Evolutionary conservation across 768 basidiomycete species (phyloP).

Genomic region (Mycena olivaceomarginata): DNA sequence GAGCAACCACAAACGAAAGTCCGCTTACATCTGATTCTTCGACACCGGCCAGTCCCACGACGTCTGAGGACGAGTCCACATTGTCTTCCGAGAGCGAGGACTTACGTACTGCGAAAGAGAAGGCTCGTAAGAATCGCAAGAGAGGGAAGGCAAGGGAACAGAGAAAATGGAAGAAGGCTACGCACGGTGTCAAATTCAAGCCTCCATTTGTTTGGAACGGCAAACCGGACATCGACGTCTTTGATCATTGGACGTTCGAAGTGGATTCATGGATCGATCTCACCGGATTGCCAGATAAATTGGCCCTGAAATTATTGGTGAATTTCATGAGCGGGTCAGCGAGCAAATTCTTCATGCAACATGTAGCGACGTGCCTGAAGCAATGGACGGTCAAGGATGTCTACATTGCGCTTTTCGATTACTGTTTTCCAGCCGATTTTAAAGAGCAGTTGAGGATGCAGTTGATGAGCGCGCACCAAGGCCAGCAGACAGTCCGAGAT

Average conservation of each 20-base stretch:
- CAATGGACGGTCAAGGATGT: slow-evolving; percentile 7
- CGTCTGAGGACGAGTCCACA: background rate
- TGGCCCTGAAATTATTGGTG: slow-evolving; percentile 18
- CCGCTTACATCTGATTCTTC: background rate
- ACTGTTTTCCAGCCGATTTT: slow-evolving; percentile 14
- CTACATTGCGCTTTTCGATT: slow-evolving; percentile 4
- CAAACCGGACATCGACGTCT: slow-evolving; percentile 17
- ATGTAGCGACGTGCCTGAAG: background rate
- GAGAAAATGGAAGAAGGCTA: background rate
- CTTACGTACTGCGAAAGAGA: background rate
- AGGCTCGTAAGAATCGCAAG: slow-evolving; percentile 10
- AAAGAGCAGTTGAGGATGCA: background rate
- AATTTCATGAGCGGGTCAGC: slow-evolving; percentile 22
- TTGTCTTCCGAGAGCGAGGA: background rate
- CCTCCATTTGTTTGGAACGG: slow-evolving; percentile 18
- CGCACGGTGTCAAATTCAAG: slow-evolving; percentile 3
- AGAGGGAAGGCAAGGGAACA: background rate
- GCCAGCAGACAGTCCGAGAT: background rate
- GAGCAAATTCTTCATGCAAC: slow-evolving; percentile 27
- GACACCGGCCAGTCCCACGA: background rate
- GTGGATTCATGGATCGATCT: slow-evolving; percentile 21
- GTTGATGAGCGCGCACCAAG: slow-evolving; percentile 15
- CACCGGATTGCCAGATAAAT: background rate
- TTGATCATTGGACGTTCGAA: slow-evolving; percentile 25
- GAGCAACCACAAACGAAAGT: background rate